These are phyloP conservation scores for Erysimum pusillum DNA, from an alignment of 441 rosid genomes.

Conservation along the genomic window DNA sequence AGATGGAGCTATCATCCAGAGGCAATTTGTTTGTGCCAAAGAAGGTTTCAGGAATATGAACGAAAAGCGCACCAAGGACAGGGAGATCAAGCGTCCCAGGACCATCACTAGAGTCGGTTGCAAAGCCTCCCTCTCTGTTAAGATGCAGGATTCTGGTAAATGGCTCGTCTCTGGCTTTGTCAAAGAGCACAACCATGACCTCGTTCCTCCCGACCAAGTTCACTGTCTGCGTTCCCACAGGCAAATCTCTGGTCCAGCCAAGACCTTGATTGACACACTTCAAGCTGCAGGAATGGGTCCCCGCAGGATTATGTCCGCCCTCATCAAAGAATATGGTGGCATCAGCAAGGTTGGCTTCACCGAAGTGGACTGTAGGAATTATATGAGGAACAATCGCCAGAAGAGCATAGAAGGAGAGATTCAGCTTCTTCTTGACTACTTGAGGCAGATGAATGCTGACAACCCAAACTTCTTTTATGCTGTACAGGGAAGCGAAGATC, in stretches of 20 bases:
- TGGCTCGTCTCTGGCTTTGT: conserved; percentile 89
- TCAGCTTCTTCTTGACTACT: conserved; percentile 85
- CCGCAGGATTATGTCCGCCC: conserved; percentile 84
- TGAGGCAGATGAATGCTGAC: conserved; percentile 79
- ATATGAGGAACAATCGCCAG: conserved; percentile 88
- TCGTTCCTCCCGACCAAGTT: conserved; percentile 86
- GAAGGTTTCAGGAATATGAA: conserved; percentile 91
- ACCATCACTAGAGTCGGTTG: conserved; percentile 89
- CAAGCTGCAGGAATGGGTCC: conserved; percentile 91
- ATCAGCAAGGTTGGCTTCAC: conserved; percentile 95
- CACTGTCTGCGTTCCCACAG: conserved; percentile 89
- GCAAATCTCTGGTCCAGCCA: conserved; percentile 89
- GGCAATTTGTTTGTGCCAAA: conserved; percentile 88
- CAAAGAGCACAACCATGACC: conserved; percentile 82
- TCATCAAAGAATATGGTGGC: conserved; percentile 94
- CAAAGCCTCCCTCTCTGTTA: conserved; percentile 86
- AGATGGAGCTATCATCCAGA: conserved; percentile 95
- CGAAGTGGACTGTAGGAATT: conserved; percentile 92
- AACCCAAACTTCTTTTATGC: conserved; percentile 82
- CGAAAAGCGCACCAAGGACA: conserved; percentile 88
- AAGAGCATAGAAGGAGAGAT: conserved; percentile 86
- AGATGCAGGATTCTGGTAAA: conserved; percentile 84
- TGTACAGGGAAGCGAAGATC: conserved; percentile 80
- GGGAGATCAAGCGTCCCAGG: conserved; percentile 96
- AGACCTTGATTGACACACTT: conserved; percentile 80